Base-by-base conservation (phyloP, 345 rosid species). In the Ricinus communis region DNA sequence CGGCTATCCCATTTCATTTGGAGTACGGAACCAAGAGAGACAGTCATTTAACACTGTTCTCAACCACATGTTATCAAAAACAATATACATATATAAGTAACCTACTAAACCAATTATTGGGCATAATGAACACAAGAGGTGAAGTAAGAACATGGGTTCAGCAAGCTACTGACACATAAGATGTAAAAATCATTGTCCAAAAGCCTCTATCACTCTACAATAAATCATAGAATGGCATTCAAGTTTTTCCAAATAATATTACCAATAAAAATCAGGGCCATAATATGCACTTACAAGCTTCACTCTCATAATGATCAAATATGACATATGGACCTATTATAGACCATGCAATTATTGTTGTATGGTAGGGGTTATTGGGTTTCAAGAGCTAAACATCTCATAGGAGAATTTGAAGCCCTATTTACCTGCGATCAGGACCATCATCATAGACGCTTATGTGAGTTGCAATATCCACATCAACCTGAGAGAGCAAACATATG, bases 391-490 rank as follows among this genome's bases (percentile, higher is more conserved):
- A 52, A 36, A 41, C 15, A 73, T 51, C 70, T 54, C 3, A 12
- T 58, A 72, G 51, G 56, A 67, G 40, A 68, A 69, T 66, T n/a
- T 1, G 45, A 65, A 77, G 54, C 62, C 50, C 45, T 36, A 62
- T 36, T 84, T 82, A 92, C 97, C 99, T 95, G 74, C 97, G 85
- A 15, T 90, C 85, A 53, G 87, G 84, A 68, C 97, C 85, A 71
- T 95, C 99, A 74, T 92, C 93, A 47, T 25, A 52, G 50, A 95
- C 73, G 43, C 15, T 81, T 77, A 95, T 22, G 75, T 51, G 97
- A 43, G 99, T 95, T 74, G 97, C 93, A 74, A 95, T 92, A 79
- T 95, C 99, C 76, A 95, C 91, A 80, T 95, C 99, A 83, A 92
- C 86, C 99, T 94, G 86, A 57, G 69, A 66, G 65, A 77, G 73